Base-by-base conservation (phyloP, 2,329 filamentous ascomycete species). In the Diplodia sapinea region DNA sequence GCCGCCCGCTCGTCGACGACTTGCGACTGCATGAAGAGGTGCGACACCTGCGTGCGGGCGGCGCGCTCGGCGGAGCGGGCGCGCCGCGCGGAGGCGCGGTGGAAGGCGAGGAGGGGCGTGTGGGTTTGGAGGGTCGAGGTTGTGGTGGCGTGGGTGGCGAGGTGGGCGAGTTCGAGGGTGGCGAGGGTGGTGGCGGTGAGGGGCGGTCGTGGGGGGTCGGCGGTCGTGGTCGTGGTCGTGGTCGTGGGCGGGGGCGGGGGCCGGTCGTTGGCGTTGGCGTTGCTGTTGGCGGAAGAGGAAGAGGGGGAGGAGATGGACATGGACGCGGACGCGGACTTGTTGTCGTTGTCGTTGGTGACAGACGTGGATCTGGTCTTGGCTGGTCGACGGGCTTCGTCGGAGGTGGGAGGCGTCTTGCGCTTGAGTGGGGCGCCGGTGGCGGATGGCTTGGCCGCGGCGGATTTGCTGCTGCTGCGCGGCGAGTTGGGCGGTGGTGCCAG, bases 1-100 rank as follows among this genome's bases (percentile, higher is more conserved):
- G 29, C 29, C 11, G 47, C 47, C 17, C 59, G 59, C 59, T 63
- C 59, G 11, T 63, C 59, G 29, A 63, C 43, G 29, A 63, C 59
- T 20, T 51, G 59, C 17, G 29, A 23, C 31, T 63, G 59, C 59
- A 51, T 9, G 43, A 51, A 63, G 26, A 63, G 47, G 29, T 5
- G 13, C 9, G 43, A 50, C 9, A 63, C 36, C 43, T 50, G 43
- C 29, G 43, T 6, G 17, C 31, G 47, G 1, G 47, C 29, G 29
- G 31, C 29, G 43, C 43, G 43, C 29, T 63, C 59, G 9, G 59
- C 59, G 11, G 26, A 33, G 43, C 59, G 59, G 13, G 59, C 47
- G 43, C 43, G 59, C 23, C 2, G 23, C 7, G 56, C 23, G 38
- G 40, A 26, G 26, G 23, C 7, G 23, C 23, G 23, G 23, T 23